Percentiles rank a stretch among this genome's conserved stretches.
These are phyloP conservation scores for Gossypium gossypioides DNA, from an alignment of 441 rosid genomes.

Conservation along the genomic window DNA sequence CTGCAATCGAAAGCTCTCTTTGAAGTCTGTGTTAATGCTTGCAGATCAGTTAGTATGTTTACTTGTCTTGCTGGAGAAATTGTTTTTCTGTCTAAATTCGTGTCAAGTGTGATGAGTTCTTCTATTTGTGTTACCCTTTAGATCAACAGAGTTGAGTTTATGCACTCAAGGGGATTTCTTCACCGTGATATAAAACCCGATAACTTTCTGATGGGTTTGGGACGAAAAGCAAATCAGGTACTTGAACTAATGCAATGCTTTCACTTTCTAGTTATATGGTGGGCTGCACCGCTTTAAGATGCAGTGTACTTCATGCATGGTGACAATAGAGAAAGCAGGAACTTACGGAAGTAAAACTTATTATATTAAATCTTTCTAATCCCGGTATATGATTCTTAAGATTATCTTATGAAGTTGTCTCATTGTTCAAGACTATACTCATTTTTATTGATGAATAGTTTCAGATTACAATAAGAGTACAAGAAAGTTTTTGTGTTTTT, in stretches of 20 bases:
- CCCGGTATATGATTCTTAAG: not conserved
- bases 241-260: not conserved
- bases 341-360: not conserved
- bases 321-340: not conserved
- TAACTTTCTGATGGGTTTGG: conserved; percentile 87
- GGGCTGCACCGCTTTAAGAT: not conserved
- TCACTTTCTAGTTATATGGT: not conserved
- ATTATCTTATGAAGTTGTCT: not conserved
- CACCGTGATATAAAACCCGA: conserved; percentile 94
- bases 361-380: not conserved
- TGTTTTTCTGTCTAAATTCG: not conserved
- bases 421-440: not conserved
- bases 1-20: conserved; percentile 62
- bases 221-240: conserved; percentile 93
- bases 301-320: not conserved
- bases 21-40: conserved; percentile 77
- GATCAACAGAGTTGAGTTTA: conserved; percentile 75
- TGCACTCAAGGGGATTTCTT: conserved; percentile 80
- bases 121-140: conserved; percentile 14
- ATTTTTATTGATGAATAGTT: not conserved
- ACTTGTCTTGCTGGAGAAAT: not conserved
- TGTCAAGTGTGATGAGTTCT: not conserved
- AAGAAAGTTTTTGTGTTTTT: not conserved
- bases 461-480: not conserved
- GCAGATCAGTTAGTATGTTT: conserved; percentile 71